Percentiles rank a stretch among this genome's conserved stretches.
phyloP scores from a whole-genome alignment of 495 filamentous ascomycete genomes.

The Glarea lozoyensis region DNA sequence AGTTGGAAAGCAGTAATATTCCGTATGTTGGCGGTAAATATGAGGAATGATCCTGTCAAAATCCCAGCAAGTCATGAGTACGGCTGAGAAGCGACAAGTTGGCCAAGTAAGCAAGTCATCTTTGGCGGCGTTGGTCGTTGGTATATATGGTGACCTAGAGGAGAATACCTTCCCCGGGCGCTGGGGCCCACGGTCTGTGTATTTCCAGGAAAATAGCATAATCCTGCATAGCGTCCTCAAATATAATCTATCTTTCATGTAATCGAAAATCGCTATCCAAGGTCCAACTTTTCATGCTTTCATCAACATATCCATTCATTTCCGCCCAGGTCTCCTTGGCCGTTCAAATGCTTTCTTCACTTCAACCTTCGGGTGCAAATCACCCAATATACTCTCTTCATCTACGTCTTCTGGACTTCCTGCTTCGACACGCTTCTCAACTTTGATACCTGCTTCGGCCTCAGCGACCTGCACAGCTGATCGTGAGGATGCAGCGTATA shows the following conservation, averaged over 20 bases:
- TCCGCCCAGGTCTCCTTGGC: conserved; percentile 75
- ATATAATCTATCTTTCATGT: no score
- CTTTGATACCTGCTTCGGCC: conserved; percentile 57
- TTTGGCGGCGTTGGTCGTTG: no score
- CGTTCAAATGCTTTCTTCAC: conserved; percentile 67
- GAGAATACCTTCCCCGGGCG: no score
- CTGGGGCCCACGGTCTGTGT: no score
- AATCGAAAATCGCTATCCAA: no score
- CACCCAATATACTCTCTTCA: conserved; percentile 56
- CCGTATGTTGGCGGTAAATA: conserved; percentile 59
- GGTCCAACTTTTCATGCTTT: no score
- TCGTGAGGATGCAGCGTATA: conserved; percentile 79
- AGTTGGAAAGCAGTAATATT: conserved; percentile 64
- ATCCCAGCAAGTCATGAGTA: neutral
- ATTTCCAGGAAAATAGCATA: neutral
- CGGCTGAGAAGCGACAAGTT: neutral
- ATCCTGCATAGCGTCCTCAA: conserved; percentile 4
- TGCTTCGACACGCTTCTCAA: conserved; percentile 63
- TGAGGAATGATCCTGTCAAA: conserved; percentile 51
- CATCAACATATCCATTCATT: neutral
- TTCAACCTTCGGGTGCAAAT: conserved; percentile 66
- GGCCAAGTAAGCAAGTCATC: no score
- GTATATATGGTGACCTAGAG: no score
- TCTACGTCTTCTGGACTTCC: conserved; percentile 70
- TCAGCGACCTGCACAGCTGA: conserved; percentile 60